Evolutionary conservation across 2,329 filamentous ascomycete species (phyloP).

Genomic region (Venturia carpophila): DNA sequence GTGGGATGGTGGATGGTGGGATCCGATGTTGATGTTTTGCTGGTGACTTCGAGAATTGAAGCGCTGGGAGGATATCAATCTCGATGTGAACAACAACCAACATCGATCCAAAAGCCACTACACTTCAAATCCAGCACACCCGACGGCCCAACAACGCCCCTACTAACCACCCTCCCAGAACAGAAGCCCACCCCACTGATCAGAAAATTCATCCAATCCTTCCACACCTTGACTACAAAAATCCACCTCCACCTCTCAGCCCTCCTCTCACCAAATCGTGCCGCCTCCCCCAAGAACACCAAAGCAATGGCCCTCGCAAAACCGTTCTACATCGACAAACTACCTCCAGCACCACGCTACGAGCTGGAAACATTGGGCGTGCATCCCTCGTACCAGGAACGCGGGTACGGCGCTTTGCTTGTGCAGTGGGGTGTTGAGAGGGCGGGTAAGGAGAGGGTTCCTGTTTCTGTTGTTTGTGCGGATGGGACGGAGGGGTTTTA

Average conservation of each 20-base stretch:
- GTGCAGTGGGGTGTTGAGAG: conserved; percentile 33
- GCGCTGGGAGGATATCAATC: too few species aligned
- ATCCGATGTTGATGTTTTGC: too few species aligned
- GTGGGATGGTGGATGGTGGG: too few species aligned
- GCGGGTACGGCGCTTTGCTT: conserved; percentile 32
- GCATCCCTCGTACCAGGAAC: conserved; percentile 34
- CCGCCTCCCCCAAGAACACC: conserved; percentile 21
- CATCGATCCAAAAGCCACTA: background rate
- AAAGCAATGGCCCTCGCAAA: conserved; percentile 21
- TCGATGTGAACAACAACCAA: background rate
- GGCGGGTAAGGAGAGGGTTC: conserved; percentile 32
- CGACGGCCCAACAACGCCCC: background rate
- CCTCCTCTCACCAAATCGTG: conserved; percentile 11
- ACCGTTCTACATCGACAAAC: conserved; percentile 24
- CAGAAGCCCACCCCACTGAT: background rate
- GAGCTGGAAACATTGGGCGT: conserved; percentile 34
- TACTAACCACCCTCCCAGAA: background rate
- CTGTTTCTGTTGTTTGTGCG: conserved; percentile 35
- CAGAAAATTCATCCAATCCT: background rate
- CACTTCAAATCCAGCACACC: background rate
- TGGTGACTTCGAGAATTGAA: too few species aligned
- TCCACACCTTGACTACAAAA: background rate
- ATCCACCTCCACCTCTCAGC: background rate
- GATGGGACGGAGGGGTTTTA: conserved; percentile 38
- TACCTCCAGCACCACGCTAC: conserved; percentile 30